Evolutionary conservation across 306 rosid genomes (phyloP), one percentile per base, ranked within the genome.

Genomic region (apple (Malus domestica)): DNA sequence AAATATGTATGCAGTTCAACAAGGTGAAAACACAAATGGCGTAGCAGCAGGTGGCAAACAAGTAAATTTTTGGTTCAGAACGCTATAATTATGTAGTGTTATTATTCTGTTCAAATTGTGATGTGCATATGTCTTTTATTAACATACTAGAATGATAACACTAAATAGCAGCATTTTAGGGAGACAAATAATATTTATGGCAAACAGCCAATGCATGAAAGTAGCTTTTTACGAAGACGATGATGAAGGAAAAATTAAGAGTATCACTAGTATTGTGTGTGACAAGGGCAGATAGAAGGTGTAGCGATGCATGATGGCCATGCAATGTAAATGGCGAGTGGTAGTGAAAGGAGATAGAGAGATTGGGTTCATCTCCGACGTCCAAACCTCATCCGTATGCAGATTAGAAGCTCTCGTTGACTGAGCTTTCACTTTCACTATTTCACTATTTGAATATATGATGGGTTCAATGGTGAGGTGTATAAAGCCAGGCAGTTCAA

Each of bases 361-460:
- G 11, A 72, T 11, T 16, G 2, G 59, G 30, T 33, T 55, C 61
- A 86, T 88, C 88, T 85, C 85, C 87, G 86, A 67, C 96, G 75
- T 83, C 75, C 88, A 90, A 89, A 79, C 91, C 97, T 92, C 76
- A 90, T 92, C 99, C 99, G 71, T 25, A 71, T 25, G 60, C 81
- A 89, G 76, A 85, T 82, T 78, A 85, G 91, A 90, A 90, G 95
- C 88, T 88, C 86, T 89, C 83, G 44, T 90, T 85, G 49, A 82
- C 9, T 77, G 66, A 62, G 79, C 89, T 86, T 82, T 95, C 97
- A 38, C 42, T 38, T 35, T 35, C 40, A 35, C 40, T 35, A 35
- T 35, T 38, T 38, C 42, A 38, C 42, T 38, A 38, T 38, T 38
- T 38, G 10, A 38, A 38, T 38, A 38, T 7, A 38, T 1, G 42